Evolutionary conservation across 345 rosid genomes (phyloP).

Genomic region (Aquilaria malaccensis): DNA sequence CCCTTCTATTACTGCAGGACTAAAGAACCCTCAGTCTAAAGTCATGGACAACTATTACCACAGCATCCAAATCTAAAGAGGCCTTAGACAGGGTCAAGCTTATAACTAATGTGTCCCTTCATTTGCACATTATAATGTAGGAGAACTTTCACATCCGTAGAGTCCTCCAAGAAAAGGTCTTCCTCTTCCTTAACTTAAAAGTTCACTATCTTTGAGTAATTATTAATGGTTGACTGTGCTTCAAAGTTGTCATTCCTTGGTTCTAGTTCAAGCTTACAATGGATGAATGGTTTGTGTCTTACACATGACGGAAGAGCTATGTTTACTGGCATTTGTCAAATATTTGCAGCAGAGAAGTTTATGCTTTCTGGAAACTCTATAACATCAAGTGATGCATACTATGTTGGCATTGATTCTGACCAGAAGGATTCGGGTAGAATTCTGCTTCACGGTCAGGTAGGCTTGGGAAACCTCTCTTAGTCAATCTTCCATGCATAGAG

Average conservation of each 20-base stretch:
- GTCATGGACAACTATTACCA: conserved; percentile 7
- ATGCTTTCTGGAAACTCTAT: conserved; percentile 19
- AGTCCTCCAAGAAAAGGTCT: conserved; percentile 29
- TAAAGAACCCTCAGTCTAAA: conserved; percentile 17
- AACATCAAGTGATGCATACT: conserved; percentile 27
- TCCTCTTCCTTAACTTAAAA: neutral
- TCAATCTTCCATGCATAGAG: no score
- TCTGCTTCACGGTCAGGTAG: no score
- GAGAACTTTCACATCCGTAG: conserved; percentile 12
- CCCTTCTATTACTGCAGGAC: conserved; percentile 24
- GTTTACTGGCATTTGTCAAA: conserved; percentile 16
- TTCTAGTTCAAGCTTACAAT: neutral
- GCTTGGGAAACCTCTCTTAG: no score
- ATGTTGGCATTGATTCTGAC: conserved; percentile 59
- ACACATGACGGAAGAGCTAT: neutral
- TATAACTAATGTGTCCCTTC: conserved; percentile 19
- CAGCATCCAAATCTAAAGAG: conserved; percentile 14
- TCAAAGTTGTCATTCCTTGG: conserved; percentile 1
- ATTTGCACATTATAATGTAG: conserved; percentile 16
- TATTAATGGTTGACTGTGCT: neutral
- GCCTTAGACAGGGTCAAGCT: conserved; percentile 2
- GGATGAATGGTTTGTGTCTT: neutral
- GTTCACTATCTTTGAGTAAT: neutral
- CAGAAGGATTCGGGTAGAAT: conserved; percentile 21
- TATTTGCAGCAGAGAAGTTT: conserved; percentile 32